Evolutionary conservation across 148 eudicot species (phyloP).

Genomic region (Fagopyrum homotropicum): DNA sequence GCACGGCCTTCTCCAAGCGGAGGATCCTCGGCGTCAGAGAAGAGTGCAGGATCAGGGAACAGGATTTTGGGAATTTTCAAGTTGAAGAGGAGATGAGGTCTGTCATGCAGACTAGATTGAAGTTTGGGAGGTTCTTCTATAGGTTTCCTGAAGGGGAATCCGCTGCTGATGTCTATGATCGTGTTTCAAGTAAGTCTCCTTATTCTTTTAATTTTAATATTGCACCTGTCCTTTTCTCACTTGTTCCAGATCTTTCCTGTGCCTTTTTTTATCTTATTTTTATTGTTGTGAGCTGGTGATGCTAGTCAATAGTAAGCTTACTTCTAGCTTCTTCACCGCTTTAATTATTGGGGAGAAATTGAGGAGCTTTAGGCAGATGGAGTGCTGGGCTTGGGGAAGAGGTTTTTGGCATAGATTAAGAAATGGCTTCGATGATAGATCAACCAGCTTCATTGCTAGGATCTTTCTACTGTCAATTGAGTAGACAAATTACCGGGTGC

Average conservation of each 20-base stretch:
- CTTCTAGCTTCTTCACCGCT: background rate
- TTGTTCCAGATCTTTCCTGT: background rate
- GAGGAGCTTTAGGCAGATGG: no score
- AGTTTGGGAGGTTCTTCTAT: conserved; percentile 79
- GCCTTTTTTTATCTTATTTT: background rate
- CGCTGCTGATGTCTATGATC: conserved; percentile 90
- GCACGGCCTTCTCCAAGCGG: conserved; percentile 45
- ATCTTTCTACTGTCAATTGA: no score
- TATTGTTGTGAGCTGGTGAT: background rate
- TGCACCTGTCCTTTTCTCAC: background rate
- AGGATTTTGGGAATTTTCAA: conserved; percentile 94
- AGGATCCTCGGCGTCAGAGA: conserved; percentile 70
- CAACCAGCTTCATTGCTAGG: background rate
- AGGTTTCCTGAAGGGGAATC: conserved; percentile 96
- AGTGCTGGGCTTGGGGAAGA: no score
- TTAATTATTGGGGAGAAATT: background rate
- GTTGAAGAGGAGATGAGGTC: conserved; percentile 56
- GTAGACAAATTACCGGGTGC: no score
- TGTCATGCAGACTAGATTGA: conserved; percentile 49
- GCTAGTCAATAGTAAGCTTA: background rate
- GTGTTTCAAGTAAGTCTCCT: conserved; percentile 65
- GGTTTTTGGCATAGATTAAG: background rate
- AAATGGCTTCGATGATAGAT: background rate
- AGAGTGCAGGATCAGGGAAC: conserved; percentile 80
- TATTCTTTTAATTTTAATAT: background rate